Evolutionary conservation across 75 land plant species (phyloP).

Genomic region (Ceratopteris richardii): DNA sequence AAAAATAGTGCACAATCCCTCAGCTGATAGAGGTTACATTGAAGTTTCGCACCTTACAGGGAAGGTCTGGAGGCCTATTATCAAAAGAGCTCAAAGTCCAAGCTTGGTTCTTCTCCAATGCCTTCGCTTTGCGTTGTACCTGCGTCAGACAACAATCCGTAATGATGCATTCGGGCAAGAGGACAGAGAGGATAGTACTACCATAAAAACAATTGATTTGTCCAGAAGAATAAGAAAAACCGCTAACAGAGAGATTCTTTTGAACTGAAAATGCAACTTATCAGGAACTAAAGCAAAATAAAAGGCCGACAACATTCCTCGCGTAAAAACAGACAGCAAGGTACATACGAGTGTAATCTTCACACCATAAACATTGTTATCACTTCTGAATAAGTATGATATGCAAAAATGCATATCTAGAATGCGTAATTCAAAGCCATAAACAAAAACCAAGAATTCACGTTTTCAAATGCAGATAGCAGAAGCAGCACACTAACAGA

Average conservation of each 20-base stretch:
- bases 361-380: not conserved
- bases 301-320: not conserved
- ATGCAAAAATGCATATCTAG: not conserved
- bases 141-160: conserved; percentile 10
- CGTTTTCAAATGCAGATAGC: not conserved
- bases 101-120: conserved; percentile 84
- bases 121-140: conserved; percentile 84
- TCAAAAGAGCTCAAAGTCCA: conserved; percentile 51
- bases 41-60: too few species aligned
- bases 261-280: not conserved
- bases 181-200: too few species aligned
- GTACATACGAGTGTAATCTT: not conserved
- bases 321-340: not conserved
- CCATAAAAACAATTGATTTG: too few species aligned
- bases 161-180: too few species aligned
- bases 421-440: not conserved
- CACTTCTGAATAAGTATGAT: not conserved
- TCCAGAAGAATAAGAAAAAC: too few species aligned
- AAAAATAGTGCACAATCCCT: too few species aligned
- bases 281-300: not conserved
- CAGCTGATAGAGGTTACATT: too few species aligned
- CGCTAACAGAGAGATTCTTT: not conserved
- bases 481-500: not conserved
- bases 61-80: too few species aligned
- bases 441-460: not conserved